A percentile compares a stretch with the other conserved stretches of the same genome.
phyloP scores from a whole-genome alignment of 345 rosid genomes.

The Eucalyptus regnans region DNA sequence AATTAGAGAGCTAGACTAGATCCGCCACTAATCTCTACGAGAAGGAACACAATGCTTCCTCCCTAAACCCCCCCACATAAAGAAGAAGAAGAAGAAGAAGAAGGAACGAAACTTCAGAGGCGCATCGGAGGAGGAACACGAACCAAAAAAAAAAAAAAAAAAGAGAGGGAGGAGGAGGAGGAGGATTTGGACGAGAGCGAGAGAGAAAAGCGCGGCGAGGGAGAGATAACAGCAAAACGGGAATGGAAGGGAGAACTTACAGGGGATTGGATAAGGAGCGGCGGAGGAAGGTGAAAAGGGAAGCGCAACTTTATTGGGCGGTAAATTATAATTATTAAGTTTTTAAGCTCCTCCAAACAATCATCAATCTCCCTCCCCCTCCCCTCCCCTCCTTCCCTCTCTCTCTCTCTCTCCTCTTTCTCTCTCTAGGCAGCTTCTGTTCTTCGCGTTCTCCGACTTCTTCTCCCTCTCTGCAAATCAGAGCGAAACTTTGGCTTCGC shows the following conservation, averaged over 20 bases:
- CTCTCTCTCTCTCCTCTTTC: background rate
- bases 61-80: background rate
- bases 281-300: background rate
- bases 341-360: background rate
- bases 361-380: background rate
- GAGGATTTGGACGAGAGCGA: background rate
- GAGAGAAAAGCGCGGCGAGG: background rate
- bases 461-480: slow-evolving; percentile 1
- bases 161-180: background rate
- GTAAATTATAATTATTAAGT: background rate
- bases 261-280: slow-evolving; percentile 37
- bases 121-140: background rate
- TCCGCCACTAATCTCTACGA: background rate
- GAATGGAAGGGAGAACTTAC: slow-evolving; percentile 25
- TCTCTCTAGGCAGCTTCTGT: background rate
- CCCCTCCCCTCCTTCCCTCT: fast-evolving
- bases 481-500: background rate
- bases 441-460: background rate
- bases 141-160: background rate
- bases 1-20: background rate
- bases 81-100: background rate
- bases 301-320: slow-evolving; percentile 1
- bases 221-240: background rate
- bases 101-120: background rate
- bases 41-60: background rate